A percentile compares a stretch with the other conserved stretches of the same genome.
Evolutionary conservation across 306 rosid species (phyloP).

Genomic region (Vigna nakashimae): DNA sequence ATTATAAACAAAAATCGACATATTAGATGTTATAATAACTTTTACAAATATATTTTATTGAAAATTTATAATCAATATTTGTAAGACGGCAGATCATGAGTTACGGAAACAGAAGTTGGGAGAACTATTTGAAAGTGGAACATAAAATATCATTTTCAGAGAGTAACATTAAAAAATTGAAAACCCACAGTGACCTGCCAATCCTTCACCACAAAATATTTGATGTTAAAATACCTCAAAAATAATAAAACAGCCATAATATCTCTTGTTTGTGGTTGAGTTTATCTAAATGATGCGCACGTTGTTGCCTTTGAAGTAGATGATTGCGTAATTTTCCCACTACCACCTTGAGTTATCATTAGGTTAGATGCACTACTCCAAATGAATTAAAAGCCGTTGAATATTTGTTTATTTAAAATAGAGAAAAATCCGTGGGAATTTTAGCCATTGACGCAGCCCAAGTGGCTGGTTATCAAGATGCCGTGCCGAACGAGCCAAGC

Average conservation of each 20-base stretch:
- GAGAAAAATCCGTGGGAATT: slow-evolving; percentile 7
- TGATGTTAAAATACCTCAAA: too few species aligned
- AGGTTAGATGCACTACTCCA: background rate
- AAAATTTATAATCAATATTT: background rate
- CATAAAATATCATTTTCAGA: slow-evolving; percentile 22
- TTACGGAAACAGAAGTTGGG: slow-evolving; percentile 4
- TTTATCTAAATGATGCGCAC: background rate
- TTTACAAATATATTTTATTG: background rate
- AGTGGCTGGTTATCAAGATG: slow-evolving; percentile 20
- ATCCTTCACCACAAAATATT: background rate
- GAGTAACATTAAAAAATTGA: background rate
- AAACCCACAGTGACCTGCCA: background rate
- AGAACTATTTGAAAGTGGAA: slow-evolving; percentile 3
- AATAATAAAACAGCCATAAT: background rate
- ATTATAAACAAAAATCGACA: background rate
- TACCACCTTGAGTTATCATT: background rate
- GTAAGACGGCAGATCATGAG: background rate
- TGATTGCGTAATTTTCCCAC: background rate
- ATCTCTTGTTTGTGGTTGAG: slow-evolving; percentile 9
- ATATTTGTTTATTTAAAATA: background rate
- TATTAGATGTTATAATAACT: background rate
- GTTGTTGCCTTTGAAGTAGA: background rate
- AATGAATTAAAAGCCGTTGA: slow-evolving; percentile 28
- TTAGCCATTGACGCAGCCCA: slow-evolving; percentile 10
- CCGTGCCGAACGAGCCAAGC: slow-evolving; percentile 36